Evolutionary conservation across 371 early-diverging fungal species (phyloP).

Genomic region (Mucor sp.): DNA sequence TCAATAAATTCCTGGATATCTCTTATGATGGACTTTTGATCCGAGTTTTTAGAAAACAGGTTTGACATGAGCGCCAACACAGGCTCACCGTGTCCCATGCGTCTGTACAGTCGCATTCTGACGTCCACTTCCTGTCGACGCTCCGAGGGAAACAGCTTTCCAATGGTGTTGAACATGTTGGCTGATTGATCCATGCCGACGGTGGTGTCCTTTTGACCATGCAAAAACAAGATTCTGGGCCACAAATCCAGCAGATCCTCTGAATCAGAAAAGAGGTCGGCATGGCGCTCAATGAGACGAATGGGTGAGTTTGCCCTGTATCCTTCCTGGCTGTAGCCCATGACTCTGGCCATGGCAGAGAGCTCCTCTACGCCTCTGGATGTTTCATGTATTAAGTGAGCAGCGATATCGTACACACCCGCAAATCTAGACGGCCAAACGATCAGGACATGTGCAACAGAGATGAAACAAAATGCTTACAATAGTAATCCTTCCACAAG

Average conservation of each 20-base stretch:
- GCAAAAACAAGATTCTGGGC: conserved; percentile 47
- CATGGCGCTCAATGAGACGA: conserved; percentile 29
- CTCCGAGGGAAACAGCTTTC: conserved; percentile 36
- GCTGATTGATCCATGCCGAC: conserved; percentile 46
- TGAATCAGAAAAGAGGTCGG: conserved; percentile 31
- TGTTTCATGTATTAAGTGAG: conserved; percentile 65
- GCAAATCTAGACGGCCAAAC: conserved; percentile 26
- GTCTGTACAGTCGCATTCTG: conserved; percentile 45
- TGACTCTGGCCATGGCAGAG: conserved; percentile 72
- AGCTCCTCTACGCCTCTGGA: conserved; percentile 71
- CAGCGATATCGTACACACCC: conserved; percentile 70
- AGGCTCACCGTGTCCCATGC: conserved; percentile 46
- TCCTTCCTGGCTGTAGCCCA: conserved; percentile 50
- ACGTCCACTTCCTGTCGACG: conserved; percentile 46
- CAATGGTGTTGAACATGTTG: conserved; percentile 44
- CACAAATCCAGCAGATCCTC: conserved; percentile 31
- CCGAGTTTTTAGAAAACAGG: conserved; percentile 24
- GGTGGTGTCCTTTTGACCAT: conserved; percentile 48
- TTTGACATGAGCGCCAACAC: conserved; percentile 46
- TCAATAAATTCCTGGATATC: conserved; percentile 52
- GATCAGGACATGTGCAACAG: neutral
- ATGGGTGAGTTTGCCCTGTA: conserved; percentile 42
- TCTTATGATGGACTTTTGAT: conserved; percentile 32
- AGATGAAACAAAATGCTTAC: conserved; percentile 28
- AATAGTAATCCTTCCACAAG: conserved; percentile 58